Evolutionary conservation across 23 red algal genomes (phyloP).

Genomic region (Agarophyton chilense): DNA sequence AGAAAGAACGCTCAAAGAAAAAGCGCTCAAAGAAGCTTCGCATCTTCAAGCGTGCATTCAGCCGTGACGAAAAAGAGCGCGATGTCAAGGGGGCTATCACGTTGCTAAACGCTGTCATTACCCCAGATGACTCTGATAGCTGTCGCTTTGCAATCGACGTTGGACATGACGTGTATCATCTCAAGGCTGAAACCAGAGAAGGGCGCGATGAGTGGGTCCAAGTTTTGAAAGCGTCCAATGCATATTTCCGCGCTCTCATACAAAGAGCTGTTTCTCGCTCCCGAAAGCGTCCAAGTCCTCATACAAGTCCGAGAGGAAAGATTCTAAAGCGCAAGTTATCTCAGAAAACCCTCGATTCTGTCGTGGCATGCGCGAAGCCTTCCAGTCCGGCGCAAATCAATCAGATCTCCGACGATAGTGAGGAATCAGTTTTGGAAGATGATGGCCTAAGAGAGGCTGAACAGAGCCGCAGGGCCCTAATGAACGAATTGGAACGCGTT

Average conservation of each 20-base stretch:
- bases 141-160: constrained; percentile 90
- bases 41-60: constrained; percentile 25
- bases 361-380: neutral
- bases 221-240: constrained; percentile 65
- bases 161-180: constrained; percentile 84
- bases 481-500: constrained; percentile 59
- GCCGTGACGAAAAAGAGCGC: constrained; percentile 48
- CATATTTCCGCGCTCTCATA: constrained; percentile 76
- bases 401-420: constrained; percentile 40
- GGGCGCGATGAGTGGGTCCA: constrained; percentile 91
- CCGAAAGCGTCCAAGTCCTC: neutral
- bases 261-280: constrained; percentile 68
- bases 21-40: constrained; percentile 27
- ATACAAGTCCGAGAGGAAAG: neutral
- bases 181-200: constrained; percentile 68
- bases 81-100: constrained; percentile 83
- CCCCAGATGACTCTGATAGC: constrained; percentile 79
- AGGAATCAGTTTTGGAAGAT: constrained; percentile 63
- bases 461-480: constrained; percentile 38
- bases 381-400: neutral
- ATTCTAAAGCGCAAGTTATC: neutral
- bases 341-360: neutral
- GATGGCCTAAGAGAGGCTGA: constrained; percentile 71
- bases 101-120: constrained; percentile 80
- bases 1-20: constrained; percentile 9